phyloP scores from a whole-genome alignment of 495 filamentous ascomycete species.

The Xylaria flabelliformis region DNA sequence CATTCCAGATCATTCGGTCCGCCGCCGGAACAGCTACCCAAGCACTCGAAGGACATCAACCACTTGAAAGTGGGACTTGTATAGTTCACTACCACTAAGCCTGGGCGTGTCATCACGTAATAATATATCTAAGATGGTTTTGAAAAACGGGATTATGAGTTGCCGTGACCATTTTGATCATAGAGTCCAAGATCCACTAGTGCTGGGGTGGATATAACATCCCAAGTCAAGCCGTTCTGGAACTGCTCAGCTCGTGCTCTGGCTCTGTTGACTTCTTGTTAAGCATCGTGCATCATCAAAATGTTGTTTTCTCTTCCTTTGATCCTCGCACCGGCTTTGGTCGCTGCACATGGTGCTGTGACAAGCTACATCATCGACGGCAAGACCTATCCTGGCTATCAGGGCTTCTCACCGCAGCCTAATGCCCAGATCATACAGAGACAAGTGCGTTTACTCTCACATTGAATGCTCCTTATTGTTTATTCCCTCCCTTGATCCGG shows the following conservation, averaged over 20 bases:
- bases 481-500: too few species aligned
- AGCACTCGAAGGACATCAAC: not conserved
- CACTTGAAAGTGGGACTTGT: not conserved
- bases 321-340: slow-evolving; percentile 44
- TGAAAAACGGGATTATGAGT: not conserved
- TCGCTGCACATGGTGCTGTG: slow-evolving; percentile 62
- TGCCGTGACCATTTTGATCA: not conserved
- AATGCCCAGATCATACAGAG: slow-evolving; percentile 59
- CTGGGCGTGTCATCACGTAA: not conserved
- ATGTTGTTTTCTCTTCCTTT: slow-evolving; percentile 42
- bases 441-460: slow-evolving; percentile 20
- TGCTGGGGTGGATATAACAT: slow-evolving; percentile 5
- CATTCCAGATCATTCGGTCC: slow-evolving; percentile 5
- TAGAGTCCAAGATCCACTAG: not conserved
- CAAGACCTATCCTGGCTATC: slow-evolving; percentile 57
- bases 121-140: not conserved
- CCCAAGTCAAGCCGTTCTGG: not conserved
- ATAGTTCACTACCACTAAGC: not conserved
- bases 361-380: slow-evolving; percentile 62
- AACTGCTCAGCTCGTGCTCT: not conserved
- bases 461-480: not conserved
- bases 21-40: not conserved
- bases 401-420: slow-evolving; percentile 54
- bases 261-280: not conserved
- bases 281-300: slow-evolving; percentile 20